Conservation (phyloP, 345 rosid species). For the Hevea brasiliensis region DNA sequence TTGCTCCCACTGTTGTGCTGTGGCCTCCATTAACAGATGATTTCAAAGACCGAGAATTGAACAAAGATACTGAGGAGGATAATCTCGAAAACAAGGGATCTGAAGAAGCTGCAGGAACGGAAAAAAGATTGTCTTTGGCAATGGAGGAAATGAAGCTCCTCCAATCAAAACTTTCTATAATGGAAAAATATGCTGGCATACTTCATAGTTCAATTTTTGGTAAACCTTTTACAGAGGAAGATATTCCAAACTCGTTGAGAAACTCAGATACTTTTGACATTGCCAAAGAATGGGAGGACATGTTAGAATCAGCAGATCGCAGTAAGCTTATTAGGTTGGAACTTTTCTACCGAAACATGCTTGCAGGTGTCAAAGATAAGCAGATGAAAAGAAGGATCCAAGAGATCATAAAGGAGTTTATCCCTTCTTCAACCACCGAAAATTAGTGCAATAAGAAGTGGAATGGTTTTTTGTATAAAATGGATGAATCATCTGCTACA, state of each 20-base stretch:
- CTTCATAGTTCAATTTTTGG: slow-evolving; percentile 85
- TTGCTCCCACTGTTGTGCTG: slow-evolving; percentile 46
- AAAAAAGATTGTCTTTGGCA: slow-evolving; percentile 46
- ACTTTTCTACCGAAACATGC: slow-evolving; percentile 67
- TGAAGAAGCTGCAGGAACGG: slow-evolving; percentile 32
- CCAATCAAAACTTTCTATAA: slow-evolving; percentile 52
- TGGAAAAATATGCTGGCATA: slow-evolving; percentile 74
- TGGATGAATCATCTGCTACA: background rate
- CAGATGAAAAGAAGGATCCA: slow-evolving; percentile 76
- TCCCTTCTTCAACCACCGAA: slow-evolving; percentile 36
- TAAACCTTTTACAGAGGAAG: slow-evolving; percentile 67
- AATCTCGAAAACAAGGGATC: slow-evolving; percentile 30
- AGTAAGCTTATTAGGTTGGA: slow-evolving; percentile 70
- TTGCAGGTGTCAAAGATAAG: slow-evolving; percentile 79
- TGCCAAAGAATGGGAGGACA: slow-evolving; percentile 72
- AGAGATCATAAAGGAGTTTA: slow-evolving; percentile 69
- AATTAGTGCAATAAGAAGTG: background rate
- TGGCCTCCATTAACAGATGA: slow-evolving; percentile 62
- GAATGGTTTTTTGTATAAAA: background rate
- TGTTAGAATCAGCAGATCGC: slow-evolving; percentile 72
- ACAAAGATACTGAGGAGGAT: background rate
- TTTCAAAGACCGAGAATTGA: slow-evolving; percentile 36
- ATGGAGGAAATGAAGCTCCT: slow-evolving; percentile 72
- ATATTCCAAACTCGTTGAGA: slow-evolving; percentile 55
- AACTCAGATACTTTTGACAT: slow-evolving; percentile 56